Base-by-base conservation (phyloP, 2,329 filamentous ascomycete genomes). In the Monilinia vaccinii-corymbosi region DNA sequence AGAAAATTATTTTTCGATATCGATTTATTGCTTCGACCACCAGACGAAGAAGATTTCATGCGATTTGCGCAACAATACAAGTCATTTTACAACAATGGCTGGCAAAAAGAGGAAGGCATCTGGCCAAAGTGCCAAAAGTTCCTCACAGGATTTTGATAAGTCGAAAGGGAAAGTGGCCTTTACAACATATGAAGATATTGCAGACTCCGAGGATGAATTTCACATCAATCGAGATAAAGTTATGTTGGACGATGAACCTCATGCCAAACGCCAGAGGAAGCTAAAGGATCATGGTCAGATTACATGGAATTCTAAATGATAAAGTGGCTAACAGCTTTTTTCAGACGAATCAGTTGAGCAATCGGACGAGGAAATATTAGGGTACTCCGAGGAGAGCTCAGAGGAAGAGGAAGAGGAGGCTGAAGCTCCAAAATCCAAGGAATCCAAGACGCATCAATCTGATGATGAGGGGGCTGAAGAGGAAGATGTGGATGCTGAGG, bases 161-260 rank as follows among this genome's bases (percentile, higher is more conserved):
- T 57, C 59, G 6, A 49, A 82, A 69, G 67, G 66, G 5, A 69
- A 65, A 53, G 60, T 69, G 21, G 62, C 66, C 21, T 67, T 69
- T 16, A 67, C 65, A 3, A 86, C 83, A 2, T 93, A 82, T 73
- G 86, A 93, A 73, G 91, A 96, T 74, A 87, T 99, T 67, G 90
- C 92, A 65, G 87, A 97, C 72, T 95, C 91, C 1, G 91, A 96
- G 73, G 94, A 99, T 73, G 91, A 96, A 72, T 96, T 96, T 73
- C 90, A 93, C 69, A 79, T 92, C 62, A 87, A 92, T 65, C 84
- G 88, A 65, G 94, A 99, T 74, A 87, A 89, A 71, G 85, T 99
- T 64, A 75, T 93, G 69, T 80, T 99, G 42, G 90, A 96, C 34
- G 91, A 96, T 66, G 87, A 81, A 38, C 89, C 87, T 16, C 82